Evolutionary conservation across 2,329 filamentous ascomycete species (phyloP).

Genomic region (Verticillium nubilum): DNA sequence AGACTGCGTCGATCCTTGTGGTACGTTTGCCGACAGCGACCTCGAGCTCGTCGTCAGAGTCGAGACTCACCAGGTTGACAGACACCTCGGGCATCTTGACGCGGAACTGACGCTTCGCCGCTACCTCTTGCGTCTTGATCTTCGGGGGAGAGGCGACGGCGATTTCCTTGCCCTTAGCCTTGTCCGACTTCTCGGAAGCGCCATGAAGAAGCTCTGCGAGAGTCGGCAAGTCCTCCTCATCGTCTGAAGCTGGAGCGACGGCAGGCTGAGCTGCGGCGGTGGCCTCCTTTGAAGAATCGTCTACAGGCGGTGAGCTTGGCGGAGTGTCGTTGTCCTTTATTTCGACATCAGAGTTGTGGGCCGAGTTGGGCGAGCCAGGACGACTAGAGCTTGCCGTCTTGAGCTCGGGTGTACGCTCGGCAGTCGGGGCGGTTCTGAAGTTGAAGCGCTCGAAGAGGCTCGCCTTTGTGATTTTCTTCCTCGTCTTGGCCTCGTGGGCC

Average conservation of each 20-base stretch:
- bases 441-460: slow-evolving; percentile 83
- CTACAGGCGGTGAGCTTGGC: slow-evolving; percentile 22
- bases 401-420: slow-evolving; percentile 16
- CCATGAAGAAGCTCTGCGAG: slow-evolving; percentile 28
- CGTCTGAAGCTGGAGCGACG: slow-evolving; percentile 4
- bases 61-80: slow-evolving; percentile 35
- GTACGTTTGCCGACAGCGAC: slow-evolving; percentile 46
- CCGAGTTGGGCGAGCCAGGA: slow-evolving; percentile 38
- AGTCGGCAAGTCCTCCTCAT: slow-evolving; percentile 29
- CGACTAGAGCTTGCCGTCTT: slow-evolving; percentile 51
- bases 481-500: slow-evolving; percentile 81
- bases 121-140: slow-evolving; percentile 15
- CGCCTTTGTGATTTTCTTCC: slow-evolving; percentile 82
- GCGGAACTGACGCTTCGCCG: slow-evolving; percentile 41
- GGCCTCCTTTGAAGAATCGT: neutral
- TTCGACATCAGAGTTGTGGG: slow-evolving; percentile 45
- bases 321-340: slow-evolving; percentile 43
- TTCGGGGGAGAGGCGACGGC: slow-evolving; percentile 3
- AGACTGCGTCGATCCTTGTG: slow-evolving; percentile 53
- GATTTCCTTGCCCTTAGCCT: slow-evolving; percentile 56
- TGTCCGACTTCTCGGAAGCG: slow-evolving; percentile 34
- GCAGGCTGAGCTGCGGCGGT: neutral
- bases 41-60: slow-evolving; percentile 61
- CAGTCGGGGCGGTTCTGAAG: slow-evolving; percentile 44
- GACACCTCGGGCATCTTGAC: slow-evolving; percentile 40